These are phyloP conservation scores for Cyclotella atomus DNA, from an alignment of 108 stramenopile species.

Conservation along the genomic window DNA sequence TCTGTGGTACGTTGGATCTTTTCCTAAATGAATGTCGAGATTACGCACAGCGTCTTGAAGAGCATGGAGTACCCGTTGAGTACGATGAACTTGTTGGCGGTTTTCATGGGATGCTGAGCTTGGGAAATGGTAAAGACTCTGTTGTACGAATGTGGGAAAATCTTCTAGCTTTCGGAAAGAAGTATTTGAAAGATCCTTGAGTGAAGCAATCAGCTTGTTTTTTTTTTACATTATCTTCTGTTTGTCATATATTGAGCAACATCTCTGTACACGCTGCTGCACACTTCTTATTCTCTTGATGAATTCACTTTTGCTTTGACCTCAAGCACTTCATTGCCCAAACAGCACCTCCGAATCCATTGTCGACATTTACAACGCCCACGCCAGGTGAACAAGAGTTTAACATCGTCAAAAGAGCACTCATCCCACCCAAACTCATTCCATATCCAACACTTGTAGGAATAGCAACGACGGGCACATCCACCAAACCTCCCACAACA, in stretches of 20 bases:
- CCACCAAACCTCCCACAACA: constrained; percentile 94
- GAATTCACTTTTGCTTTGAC: constrained; percentile 14
- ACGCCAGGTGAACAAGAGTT: constrained; percentile 96
- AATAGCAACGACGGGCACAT: constrained; percentile 91
- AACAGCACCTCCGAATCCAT: constrained; percentile 96
- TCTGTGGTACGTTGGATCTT: constrained; percentile 30
- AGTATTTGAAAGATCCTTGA: not conserved
- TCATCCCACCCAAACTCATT: constrained; percentile 88
- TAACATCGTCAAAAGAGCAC: constrained; percentile 95
- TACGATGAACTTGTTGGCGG: constrained; percentile 24
- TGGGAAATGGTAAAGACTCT: constrained; percentile 18
- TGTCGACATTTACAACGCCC: constrained; percentile 95
- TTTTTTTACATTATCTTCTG: too few species aligned
- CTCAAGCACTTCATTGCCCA: constrained; percentile 84
- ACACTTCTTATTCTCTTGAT: too few species aligned
- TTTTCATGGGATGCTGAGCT: constrained; percentile 34
- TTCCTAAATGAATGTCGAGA: constrained; percentile 33
- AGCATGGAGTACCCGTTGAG: constrained; percentile 25
- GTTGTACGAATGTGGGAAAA: constrained; percentile 24
- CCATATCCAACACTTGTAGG: constrained; percentile 97
- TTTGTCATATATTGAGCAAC: too few species aligned
- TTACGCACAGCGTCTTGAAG: constrained; percentile 20
- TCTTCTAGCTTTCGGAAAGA: constrained; percentile 9
- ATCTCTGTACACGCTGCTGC: too few species aligned
- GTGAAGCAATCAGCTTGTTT: not conserved